Conservation (phyloP, 139 green algal species). For the Nannochloris sp. region DNA sequence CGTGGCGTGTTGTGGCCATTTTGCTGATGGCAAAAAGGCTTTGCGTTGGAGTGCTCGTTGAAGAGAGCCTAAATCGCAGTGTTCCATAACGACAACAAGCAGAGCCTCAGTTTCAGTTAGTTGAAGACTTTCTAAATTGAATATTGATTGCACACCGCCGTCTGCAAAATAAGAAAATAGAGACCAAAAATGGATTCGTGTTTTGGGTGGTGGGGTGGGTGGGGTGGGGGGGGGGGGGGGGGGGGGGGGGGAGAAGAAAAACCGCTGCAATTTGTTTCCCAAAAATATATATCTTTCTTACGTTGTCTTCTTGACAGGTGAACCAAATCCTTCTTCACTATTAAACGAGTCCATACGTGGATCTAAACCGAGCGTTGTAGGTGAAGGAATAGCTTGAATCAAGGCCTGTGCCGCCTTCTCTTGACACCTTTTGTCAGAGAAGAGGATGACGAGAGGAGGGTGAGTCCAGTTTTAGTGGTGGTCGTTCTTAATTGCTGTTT, state of each 20-base stretch:
- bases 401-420: no score
- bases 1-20: slow-evolving; percentile 31
- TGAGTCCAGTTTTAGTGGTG: no score
- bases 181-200: not conserved
- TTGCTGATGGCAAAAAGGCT: slow-evolving; percentile 25
- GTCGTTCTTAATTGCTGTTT: no score
- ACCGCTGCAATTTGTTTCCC: not conserved
- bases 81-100: slow-evolving; percentile 46
- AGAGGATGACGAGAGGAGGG: no score
- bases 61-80: slow-evolving; percentile 39
- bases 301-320: slow-evolving; percentile 18
- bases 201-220: not conserved
- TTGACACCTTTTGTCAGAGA: no score
- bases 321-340: slow-evolving; percentile 47
- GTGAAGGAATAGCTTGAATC: no score
- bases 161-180: not conserved
- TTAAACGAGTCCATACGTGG: slow-evolving; percentile 37
- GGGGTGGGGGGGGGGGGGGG: no score
- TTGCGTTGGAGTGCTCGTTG: slow-evolving; percentile 24
- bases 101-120: slow-evolving; percentile 16
- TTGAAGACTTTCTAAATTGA: slow-evolving; percentile 19
- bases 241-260: not conserved
- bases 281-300: slow-evolving; percentile 2
- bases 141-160: slow-evolving; percentile 20
- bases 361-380: no score